Evolutionary conservation across 164 flowering plant species (phyloP), one percentile per base, ranked within the genome.

Genomic region (Annona cherimola): DNA sequence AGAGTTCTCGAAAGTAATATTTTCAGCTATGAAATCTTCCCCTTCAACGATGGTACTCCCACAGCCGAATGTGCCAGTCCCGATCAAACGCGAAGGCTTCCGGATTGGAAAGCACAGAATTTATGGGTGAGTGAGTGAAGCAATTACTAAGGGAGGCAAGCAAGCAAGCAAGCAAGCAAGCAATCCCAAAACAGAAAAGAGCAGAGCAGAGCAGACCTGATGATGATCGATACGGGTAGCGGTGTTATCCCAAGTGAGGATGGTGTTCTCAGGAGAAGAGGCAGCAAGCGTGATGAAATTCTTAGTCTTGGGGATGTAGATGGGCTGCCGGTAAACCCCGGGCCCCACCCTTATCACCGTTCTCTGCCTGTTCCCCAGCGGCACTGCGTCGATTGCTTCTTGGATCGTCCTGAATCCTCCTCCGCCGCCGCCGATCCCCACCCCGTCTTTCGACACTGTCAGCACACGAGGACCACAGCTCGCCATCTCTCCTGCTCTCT

Each of bases 11-110:
- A 95, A 95, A n/a, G 98, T 91, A 72, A 95, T 80, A 74, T 95
- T 95, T 84, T 95, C 99, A 35, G 97, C 99, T 69, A 95, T 86
- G 61, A 91, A 95, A 75, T 95, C 97, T 79, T 88, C 98, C 14
- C 99, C 99, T 82, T 95, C 98, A 45, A 95, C 88, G 61, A 95
- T 91, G 2, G 72, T 69, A 77, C 79, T 88, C 64, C 97, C 98
- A 69, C 98, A 95, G 35, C 92, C 98, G 83, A 93, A 95, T 1
- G 98, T 95, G 62, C 97, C 99, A 2, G 92, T 93, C 61, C 99
- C 99, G 76, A 93, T 95, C 63, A 95, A 65, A 6, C 91, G 77
- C 54, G 93, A 77, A 19, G 77, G 78, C 96, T 90, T 20, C 61
- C n/a, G n/a, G n/a, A n/a, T n/a, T n/a, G n/a, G n/a, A n/a, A 66